These are phyloP conservation scores for Apophysomyces elegans DNA, from an alignment of 371 early-diverging fungal species.

Conservation along the genomic window DNA sequence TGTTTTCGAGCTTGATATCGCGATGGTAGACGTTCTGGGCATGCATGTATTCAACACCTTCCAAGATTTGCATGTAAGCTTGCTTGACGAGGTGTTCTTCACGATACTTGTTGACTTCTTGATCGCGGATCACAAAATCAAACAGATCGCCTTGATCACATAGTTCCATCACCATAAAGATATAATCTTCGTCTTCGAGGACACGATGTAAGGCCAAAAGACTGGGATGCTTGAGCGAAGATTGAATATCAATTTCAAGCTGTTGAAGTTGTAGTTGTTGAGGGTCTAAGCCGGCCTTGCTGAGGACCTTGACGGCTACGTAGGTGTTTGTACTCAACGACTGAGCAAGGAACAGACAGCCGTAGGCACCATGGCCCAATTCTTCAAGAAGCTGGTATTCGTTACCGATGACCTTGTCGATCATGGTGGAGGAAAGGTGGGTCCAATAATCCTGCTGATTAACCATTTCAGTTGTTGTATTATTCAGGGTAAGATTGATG, in stretches of 20 bases:
- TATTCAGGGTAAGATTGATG: neutral
- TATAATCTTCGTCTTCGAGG: constrained; percentile 49
- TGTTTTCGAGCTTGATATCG: constrained; percentile 82
- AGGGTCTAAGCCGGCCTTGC: constrained; percentile 64
- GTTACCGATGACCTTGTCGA: constrained; percentile 33
- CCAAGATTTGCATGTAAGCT: constrained; percentile 56
- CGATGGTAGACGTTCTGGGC: constrained; percentile 65
- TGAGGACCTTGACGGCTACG: constrained; percentile 72
- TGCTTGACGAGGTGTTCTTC: constrained; percentile 41
- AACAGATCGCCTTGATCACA: constrained; percentile 66
- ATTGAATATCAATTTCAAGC: constrained; percentile 76
- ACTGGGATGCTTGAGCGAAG: constrained; percentile 63
- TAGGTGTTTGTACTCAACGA: constrained; percentile 35
- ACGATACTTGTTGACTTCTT: constrained; percentile 32
- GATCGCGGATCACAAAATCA: constrained; percentile 49
- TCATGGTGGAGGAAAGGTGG: constrained; percentile 20
- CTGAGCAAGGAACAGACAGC: constrained; percentile 60
- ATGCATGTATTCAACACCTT: constrained; percentile 61
- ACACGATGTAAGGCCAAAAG: constrained; percentile 61
- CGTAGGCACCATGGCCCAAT: constrained; percentile 63
- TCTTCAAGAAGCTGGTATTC: constrained; percentile 55
- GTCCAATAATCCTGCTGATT: constrained; percentile 25
- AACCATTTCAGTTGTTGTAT: constrained; percentile 12
- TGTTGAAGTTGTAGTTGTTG: constrained; percentile 66
- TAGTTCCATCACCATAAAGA: constrained; percentile 62